These are phyloP conservation scores for Psilocybe tampanensis DNA, from an alignment of 768 basidiomycete genomes.

Conservation along the genomic window DNA sequence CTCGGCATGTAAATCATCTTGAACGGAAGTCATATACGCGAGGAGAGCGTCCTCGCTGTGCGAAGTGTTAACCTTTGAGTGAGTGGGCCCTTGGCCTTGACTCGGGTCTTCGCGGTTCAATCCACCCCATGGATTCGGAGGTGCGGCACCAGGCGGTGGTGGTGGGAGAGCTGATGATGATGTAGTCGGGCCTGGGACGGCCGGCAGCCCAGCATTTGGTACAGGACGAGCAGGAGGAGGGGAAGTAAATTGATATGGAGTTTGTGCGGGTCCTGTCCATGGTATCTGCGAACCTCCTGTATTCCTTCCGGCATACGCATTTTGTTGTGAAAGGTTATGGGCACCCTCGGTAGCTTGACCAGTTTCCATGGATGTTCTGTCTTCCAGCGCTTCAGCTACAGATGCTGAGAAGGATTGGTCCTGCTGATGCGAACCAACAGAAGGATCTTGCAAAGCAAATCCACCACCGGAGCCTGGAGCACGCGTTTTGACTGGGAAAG, in stretches of 20 bases:
- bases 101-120: conserved; percentile 9
- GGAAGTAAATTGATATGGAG: neutral
- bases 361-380: conserved; percentile 8
- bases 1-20: conserved; percentile 17
- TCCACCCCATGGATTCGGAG: conserved; percentile 20
- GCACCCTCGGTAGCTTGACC: conserved; percentile 11
- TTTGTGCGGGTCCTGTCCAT: neutral
- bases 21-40: conserved; percentile 39
- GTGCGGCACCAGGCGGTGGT: conserved; percentile 23
- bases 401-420: conserved; percentile 39
- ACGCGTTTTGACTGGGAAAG: conserved; percentile 58
- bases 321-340: conserved; percentile 2
- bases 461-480: conserved; percentile 24
- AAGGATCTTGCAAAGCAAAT: conserved; percentile 31
- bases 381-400: conserved; percentile 35
- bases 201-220: neutral
- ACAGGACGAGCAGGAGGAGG: neutral
- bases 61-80: conserved; percentile 10
- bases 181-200: neutral
- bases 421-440: conserved; percentile 12
- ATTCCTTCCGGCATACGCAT: conserved; percentile 12
- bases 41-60: conserved; percentile 36
- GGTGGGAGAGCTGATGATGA: conserved; percentile 2
- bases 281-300: neutral
- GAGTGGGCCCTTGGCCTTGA: conserved; percentile 11